A percentile compares a stretch with the other conserved stretches of the same genome.
Conservation (phyloP, 176 grass and related monocot genomes). For the Eremochloa ophiuroides region DNA sequence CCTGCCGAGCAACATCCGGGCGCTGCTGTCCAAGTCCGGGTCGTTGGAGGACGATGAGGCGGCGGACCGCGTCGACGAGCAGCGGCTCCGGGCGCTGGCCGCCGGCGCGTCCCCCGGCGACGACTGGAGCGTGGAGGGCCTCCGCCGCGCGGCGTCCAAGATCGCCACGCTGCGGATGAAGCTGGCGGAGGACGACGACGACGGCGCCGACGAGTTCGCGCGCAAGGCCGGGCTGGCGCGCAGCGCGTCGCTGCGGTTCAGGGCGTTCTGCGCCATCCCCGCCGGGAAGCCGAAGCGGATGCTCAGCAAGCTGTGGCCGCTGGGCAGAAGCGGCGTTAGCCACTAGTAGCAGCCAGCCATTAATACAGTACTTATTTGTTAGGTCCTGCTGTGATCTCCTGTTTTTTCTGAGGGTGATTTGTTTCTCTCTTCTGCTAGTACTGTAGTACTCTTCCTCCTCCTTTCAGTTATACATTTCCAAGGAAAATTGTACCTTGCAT, state of each 20-base stretch:
- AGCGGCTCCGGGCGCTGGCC: conserved; percentile 39
- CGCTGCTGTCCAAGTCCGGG: conserved; percentile 58
- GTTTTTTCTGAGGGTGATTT: background rate
- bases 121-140: conserved; percentile 61
- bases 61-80: conserved; percentile 42
- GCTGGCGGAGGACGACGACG: conserved; percentile 69
- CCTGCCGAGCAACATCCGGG: conserved; percentile 62
- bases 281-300: conserved; percentile 66
- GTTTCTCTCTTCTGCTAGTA: background rate
- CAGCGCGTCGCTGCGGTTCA: conserved; percentile 71
- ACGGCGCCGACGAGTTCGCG: conserved; percentile 51
- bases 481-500: conserved; percentile 29
- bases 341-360: background rate
- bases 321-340: conserved; percentile 59
- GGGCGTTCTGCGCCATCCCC: conserved; percentile 81
- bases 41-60: conserved; percentile 44
- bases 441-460: background rate
- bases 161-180: conserved; percentile 85
- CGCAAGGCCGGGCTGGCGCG: conserved; percentile 55
- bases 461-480: background rate
- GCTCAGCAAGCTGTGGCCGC: conserved; percentile 71
- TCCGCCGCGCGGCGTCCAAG: conserved; percentile 63
- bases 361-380: no score
- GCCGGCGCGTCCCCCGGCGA: conserved; percentile 38
- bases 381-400: background rate